A percentile compares a stretch with the other conserved stretches of the same genome.
These are phyloP conservation scores for Rubus idaeus DNA, from an alignment of 306 rosid species.

Conservation along the genomic window DNA sequence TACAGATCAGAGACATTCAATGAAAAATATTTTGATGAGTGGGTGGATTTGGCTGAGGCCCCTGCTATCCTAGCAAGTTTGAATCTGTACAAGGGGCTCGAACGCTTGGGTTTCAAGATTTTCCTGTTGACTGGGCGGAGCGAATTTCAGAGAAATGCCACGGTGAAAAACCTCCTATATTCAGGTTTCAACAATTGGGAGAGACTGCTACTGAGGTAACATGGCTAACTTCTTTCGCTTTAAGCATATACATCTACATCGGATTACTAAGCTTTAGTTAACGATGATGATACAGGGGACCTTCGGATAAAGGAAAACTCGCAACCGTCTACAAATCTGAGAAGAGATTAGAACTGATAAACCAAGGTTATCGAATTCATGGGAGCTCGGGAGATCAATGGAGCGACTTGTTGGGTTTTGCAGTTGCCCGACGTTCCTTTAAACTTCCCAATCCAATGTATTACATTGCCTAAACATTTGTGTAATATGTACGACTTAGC, in stretches of 20 bases:
- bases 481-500: background rate
- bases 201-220: constrained; percentile 74
- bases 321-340: constrained; percentile 72
- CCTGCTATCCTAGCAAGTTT: constrained; percentile 73
- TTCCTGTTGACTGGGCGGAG: constrained; percentile 73
- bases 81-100: constrained; percentile 46
- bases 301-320: constrained; percentile 60
- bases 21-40: constrained; percentile 51
- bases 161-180: constrained; percentile 52
- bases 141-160: constrained; percentile 64
- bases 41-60: constrained; percentile 70
- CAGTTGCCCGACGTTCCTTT: constrained; percentile 63
- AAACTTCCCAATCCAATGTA: constrained; percentile 95
- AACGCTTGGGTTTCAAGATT: constrained; percentile 55
- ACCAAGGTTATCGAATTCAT: constrained; percentile 63
- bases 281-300: constrained; percentile 43
- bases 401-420: constrained; percentile 81
- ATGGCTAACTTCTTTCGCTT: background rate
- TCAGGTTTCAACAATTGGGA: constrained; percentile 71
- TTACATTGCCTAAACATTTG: constrained; percentile 41
- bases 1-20: constrained; percentile 52
- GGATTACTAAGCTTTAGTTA: constrained; percentile 10
- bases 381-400: constrained; percentile 94
- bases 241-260: background rate
- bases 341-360: constrained; percentile 64